Conservation (phyloP, 495 filamentous ascomycete species). For the Mycothermus thermophilus region DNA sequence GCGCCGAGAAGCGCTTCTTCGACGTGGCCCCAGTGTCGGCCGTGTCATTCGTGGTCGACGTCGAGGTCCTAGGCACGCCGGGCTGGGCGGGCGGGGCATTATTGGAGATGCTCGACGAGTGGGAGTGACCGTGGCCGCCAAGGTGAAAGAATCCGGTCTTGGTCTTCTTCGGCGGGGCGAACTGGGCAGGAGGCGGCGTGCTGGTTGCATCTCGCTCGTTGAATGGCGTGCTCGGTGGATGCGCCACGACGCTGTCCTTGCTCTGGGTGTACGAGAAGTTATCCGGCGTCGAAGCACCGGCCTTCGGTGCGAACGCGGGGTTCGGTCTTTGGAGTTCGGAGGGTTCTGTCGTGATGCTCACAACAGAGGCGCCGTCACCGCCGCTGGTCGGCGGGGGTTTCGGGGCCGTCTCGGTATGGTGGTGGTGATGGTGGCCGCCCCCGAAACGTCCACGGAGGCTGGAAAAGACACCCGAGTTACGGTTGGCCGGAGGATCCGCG, state of each 20-base stretch:
- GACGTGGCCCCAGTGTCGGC: slow-evolving; percentile 9
- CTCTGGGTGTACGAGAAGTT: slow-evolving; percentile 10
- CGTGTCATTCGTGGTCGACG: slow-evolving; percentile 15
- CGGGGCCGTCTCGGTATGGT: slow-evolving; percentile 6
- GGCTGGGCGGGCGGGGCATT: slow-evolving; percentile 1
- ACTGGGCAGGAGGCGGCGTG: slow-evolving; percentile 10
- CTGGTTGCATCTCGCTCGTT: slow-evolving; percentile 9
- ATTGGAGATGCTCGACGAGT: too few relatives aligned
- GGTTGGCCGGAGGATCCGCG: slow-evolving; percentile 12
- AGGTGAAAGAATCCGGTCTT: slow-evolving; percentile 10
- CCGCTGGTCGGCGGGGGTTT: slow-evolving; percentile 8
- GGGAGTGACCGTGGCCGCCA: too few relatives aligned
- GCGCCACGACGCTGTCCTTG: slow-evolving; percentile 20
- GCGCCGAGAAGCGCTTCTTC: slow-evolving; percentile 22
- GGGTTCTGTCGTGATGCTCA: slow-evolving; percentile 20
- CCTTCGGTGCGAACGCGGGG: slow-evolving; percentile 9
- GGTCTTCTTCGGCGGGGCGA: slow-evolving; percentile 12
- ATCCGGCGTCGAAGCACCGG: slow-evolving; percentile 3
- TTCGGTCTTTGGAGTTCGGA: slow-evolving; percentile 8
- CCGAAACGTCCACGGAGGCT: slow-evolving; percentile 21
- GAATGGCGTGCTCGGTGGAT: slow-evolving; percentile 12
- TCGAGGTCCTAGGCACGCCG: slow-evolving; percentile 9
- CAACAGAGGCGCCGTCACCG: slow-evolving; percentile 24
- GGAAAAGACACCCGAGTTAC: slow-evolving; percentile 26
- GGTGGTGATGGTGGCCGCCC: slow-evolving; percentile 19